phyloP scores from a whole-genome alignment of 2,329 filamentous ascomycete genomes.

The Hymenoscyphus occultus region DNA sequence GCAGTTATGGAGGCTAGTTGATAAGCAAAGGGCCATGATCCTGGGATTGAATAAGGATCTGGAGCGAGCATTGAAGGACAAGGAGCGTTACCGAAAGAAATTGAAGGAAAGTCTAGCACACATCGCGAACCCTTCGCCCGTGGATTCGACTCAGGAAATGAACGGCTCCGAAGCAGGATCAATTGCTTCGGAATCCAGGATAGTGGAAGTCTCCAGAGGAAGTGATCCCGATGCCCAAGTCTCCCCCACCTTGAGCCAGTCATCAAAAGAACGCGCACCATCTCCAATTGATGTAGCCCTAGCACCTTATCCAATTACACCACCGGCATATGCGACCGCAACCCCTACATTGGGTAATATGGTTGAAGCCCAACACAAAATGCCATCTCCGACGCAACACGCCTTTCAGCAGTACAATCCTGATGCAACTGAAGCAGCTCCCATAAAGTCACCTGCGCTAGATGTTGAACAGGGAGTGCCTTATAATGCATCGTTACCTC shows the following conservation, averaged over 20 bases:
- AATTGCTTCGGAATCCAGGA: conserved; percentile 23
- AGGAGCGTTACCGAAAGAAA: conserved; percentile 89
- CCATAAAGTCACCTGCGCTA: conserved; percentile 46
- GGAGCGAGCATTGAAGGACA: conserved; percentile 86
- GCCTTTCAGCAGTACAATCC: conserved; percentile 53
- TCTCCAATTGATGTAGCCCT: conserved; percentile 59
- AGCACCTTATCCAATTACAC: conserved; percentile 64
- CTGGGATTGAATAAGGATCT: conserved; percentile 91
- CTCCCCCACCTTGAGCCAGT: conserved; percentile 29
- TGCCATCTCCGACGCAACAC: conserved; percentile 61
- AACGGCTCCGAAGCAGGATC: conserved; percentile 31
- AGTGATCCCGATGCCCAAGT: conserved; percentile 27
- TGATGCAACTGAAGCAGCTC: conserved; percentile 40
- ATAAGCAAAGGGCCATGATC: conserved; percentile 94
- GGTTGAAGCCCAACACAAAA: conserved; percentile 54
- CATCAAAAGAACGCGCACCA: conserved; percentile 34
- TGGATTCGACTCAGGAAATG: conserved; percentile 32
- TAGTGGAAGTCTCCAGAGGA: conserved; percentile 15
- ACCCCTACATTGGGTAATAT: conserved; percentile 35
- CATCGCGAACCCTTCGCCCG: conserved; percentile 33
- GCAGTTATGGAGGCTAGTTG: conserved; percentile 91
- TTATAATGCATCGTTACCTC: conserved; percentile 51
- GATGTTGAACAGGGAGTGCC: conserved; percentile 42
- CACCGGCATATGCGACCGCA: conserved; percentile 50
- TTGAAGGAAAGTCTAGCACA: conserved; percentile 68